These are phyloP conservation scores for Ceratocystis eucalypticola DNA, from an alignment of 2,329 filamentous ascomycete genomes.

Conservation along the genomic window DNA sequence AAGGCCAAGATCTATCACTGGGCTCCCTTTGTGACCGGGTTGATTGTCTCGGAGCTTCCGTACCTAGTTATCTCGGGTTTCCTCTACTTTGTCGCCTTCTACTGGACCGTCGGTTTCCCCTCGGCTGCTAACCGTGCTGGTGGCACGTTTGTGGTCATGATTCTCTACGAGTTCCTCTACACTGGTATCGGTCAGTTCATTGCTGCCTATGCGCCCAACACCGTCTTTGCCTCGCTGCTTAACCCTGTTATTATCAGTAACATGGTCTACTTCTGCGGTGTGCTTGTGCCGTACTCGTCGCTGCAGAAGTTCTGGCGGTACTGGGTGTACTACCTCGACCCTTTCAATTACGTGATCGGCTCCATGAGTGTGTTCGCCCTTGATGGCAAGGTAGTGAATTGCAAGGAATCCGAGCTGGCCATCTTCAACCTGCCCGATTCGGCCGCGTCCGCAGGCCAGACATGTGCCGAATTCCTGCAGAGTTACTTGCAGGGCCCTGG, in stretches of 20 bases:
- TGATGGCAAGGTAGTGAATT: constrained; percentile 35
- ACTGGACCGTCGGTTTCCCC: constrained; percentile 38
- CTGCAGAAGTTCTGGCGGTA: constrained; percentile 54
- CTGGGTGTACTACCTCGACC: constrained; percentile 51
- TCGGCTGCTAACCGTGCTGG: constrained; percentile 34
- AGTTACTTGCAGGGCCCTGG: constrained; percentile 39
- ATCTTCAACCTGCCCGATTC: constrained; percentile 35
- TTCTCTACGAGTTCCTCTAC: constrained; percentile 48
- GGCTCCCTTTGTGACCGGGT: constrained; percentile 52
- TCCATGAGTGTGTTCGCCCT: constrained; percentile 39
- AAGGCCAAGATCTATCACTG: constrained; percentile 49
- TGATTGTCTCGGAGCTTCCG: constrained; percentile 55
- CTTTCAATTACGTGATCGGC: constrained; percentile 49
- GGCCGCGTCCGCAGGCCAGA: constrained; percentile 27
- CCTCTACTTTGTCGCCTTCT: constrained; percentile 50
- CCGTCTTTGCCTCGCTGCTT: constrained; percentile 43
- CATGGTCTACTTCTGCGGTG: constrained; percentile 59
- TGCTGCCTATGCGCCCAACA: constrained; percentile 49
- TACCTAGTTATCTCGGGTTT: constrained; percentile 53
- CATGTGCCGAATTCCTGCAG: constrained; percentile 45
- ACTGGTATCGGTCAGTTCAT: constrained; percentile 49
- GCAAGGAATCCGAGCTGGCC: constrained; percentile 36
- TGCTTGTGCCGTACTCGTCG: constrained; percentile 52
- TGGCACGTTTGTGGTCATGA: constrained; percentile 39
- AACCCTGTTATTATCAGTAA: constrained; percentile 44